These are phyloP conservation scores for Lonicera japonica DNA, from an alignment of 129 eudicot genomes.

Conservation along the genomic window DNA sequence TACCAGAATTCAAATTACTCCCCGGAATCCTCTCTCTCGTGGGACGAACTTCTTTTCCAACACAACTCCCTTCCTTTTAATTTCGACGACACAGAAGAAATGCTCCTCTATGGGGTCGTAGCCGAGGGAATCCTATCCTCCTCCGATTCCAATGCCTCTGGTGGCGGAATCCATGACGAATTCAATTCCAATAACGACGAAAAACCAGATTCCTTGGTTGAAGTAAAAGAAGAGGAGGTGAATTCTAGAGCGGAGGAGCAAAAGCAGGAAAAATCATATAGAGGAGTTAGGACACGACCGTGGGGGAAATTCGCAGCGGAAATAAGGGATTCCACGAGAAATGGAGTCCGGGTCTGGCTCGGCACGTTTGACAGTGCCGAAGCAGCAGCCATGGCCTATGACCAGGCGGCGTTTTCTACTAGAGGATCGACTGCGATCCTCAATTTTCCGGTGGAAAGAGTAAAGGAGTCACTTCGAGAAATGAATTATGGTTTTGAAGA, in stretches of 20 bases:
- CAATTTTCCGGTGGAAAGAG: conserved; percentile 73
- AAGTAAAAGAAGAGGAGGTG: neutral
- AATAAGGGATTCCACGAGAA: conserved; percentile 69
- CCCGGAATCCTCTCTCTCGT: conserved; percentile 39
- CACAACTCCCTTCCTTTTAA: conserved; percentile 56
- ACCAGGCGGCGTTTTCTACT: conserved; percentile 77
- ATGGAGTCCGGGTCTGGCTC: conserved; percentile 72
- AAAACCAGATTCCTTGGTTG: neutral
- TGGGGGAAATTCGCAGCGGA: conserved; percentile 96
- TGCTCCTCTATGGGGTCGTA: conserved; percentile 48
- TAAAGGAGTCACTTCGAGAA: conserved; percentile 49
- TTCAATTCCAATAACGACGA: conserved; percentile 8
- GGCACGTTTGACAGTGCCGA: conserved; percentile 83
- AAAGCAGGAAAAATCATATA: conserved; percentile 35
- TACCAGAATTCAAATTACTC: conserved; percentile 20
- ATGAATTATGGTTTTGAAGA: conserved; percentile 45
- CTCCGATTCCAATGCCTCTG: conserved; percentile 1
- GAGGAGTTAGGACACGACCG: conserved; percentile 81
- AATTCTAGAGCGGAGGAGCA: neutral
- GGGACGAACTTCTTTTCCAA: conserved; percentile 38
- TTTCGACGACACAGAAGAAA: conserved; percentile 55
- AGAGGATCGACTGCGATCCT: conserved; percentile 61
- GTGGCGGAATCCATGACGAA: conserved; percentile 16
- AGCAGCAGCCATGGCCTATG: conserved; percentile 80
- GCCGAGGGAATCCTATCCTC: conserved; percentile 15